These are phyloP conservation scores for Emmonsiellopsis sp. DNA, from an alignment of 2,329 filamentous ascomycete genomes.

Conservation along the genomic window DNA sequence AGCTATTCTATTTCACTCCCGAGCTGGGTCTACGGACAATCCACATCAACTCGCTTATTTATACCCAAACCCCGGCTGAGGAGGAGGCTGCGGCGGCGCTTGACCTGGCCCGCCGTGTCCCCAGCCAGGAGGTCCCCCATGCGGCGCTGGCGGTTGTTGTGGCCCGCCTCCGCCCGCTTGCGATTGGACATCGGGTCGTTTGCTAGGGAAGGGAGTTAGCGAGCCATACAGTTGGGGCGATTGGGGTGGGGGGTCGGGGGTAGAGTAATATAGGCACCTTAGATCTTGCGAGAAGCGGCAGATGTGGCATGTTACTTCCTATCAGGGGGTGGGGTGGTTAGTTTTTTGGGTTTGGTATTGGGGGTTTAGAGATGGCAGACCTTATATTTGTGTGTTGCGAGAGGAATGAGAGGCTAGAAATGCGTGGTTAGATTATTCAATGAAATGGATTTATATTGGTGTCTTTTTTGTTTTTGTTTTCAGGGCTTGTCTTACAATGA, in stretches of 20 bases:
- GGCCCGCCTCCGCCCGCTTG: slow-evolving; percentile 5
- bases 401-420: slow-evolving; percentile 22
- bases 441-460: neutral
- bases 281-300: slow-evolving; percentile 14
- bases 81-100: neutral
- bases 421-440: neutral
- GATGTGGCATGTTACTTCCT: slow-evolving; percentile 15
- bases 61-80: slow-evolving; percentile 1
- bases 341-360: neutral
- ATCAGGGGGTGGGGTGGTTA: neutral
- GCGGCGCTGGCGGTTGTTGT: neutral
- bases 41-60: neutral
- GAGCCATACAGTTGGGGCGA: neutral
- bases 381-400: slow-evolving; percentile 32
- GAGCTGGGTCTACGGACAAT: neutral
- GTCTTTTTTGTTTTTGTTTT: neutral
- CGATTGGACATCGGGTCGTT: slow-evolving; percentile 13
- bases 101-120: neutral
- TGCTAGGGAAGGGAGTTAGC: slow-evolving; percentile 2
- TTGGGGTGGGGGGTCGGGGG: neutral
- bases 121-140: neutral
- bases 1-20: too few species aligned
- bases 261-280: slow-evolving; percentile 6
- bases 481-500: slow-evolving; percentile 14
- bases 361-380: slow-evolving; percentile 34